Percentiles rank a stretch among this genome's conserved stretches.
Evolutionary conservation across 768 basidiomycete species (phyloP).

Genomic region (Lentinula raphanica): DNA sequence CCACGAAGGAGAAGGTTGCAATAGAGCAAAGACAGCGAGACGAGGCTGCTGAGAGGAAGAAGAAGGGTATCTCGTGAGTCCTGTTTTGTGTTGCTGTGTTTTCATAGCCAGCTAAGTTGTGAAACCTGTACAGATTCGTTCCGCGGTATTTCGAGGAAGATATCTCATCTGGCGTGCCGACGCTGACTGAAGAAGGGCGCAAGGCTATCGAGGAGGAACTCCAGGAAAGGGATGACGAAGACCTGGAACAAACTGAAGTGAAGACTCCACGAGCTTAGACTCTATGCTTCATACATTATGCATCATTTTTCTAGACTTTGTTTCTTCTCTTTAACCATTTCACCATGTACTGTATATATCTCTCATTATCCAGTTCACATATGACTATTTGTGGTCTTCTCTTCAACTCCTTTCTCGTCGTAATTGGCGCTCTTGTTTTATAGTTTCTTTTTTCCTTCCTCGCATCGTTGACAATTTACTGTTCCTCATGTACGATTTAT

Average conservation of each 20-base stretch:
- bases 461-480: neutral
- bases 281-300: neutral
- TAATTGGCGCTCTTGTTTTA: neutral
- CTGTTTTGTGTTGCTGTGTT: neutral
- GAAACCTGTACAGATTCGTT: slow-evolving; percentile 46
- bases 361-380: neutral
- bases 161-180: slow-evolving; percentile 59
- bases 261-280: neutral
- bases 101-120: neutral
- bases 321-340: neutral
- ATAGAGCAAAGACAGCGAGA: slow-evolving; percentile 96
- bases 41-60: slow-evolving; percentile 80
- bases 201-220: slow-evolving; percentile 75
- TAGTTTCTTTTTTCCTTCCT: neutral
- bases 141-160: slow-evolving; percentile 74
- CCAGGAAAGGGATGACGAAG: slow-evolving; percentile 21
- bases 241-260: neutral
- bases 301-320: neutral
- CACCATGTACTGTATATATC: neutral
- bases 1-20: slow-evolving; percentile 83
- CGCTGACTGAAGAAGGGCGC: slow-evolving; percentile 62
- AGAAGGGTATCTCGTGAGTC: slow-evolving; percentile 72
- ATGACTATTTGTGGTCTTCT: neutral
- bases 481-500: neutral
- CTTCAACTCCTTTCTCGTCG: neutral